Conservation (phyloP, 2,329 filamentous ascomycete genomes). For the Penicillium sp. region DNA sequence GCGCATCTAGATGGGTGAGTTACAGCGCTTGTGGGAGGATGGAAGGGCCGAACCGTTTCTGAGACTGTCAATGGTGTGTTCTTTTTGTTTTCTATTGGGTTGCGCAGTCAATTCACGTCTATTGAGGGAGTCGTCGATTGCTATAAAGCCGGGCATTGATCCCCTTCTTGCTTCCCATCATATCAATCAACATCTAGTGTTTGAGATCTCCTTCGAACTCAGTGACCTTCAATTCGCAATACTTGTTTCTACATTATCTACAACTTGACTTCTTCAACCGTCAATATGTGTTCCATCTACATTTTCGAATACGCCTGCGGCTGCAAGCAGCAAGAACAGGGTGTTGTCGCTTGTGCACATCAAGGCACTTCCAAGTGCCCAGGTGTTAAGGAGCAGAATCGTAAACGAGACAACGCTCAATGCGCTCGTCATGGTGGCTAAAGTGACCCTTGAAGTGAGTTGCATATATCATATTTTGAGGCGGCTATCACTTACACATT, state of each 20-base stretch:
- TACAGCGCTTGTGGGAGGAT: conserved; percentile 11
- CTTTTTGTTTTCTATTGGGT: conserved; percentile 14
- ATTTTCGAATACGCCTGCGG: conserved; percentile 40
- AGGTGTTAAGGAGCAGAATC: conserved; percentile 34
- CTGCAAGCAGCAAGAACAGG: conserved; percentile 33
- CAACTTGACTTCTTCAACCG: not conserved
- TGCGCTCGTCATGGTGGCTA: conserved; percentile 29
- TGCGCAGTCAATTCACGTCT: conserved; percentile 18
- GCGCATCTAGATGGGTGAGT: conserved; percentile 11
- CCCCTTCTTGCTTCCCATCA: conserved; percentile 8
- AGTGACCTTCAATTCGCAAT: not conserved
- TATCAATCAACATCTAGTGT: conserved; percentile 2
- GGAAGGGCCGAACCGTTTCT: conserved; percentile 1
- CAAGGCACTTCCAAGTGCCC: conserved; percentile 30
- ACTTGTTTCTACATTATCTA: not conserved
- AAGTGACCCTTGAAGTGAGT: not conserved
- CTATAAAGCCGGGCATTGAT: conserved; percentile 19
- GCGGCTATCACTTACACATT: conserved; percentile 5
- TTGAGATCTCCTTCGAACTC: not conserved
- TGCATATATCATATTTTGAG: not conserved
- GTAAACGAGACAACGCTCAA: conserved; percentile 33
- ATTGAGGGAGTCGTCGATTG: conserved; percentile 19
- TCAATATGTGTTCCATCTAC: conserved; percentile 39
- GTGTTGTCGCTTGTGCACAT: conserved; percentile 36
- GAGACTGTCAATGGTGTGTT: conserved; percentile 2